A percentile compares a stretch with the other conserved stretches of the same genome.
Conservation (phyloP, 371 early-diverging fungal species). For the Mortierella sp. region DNA sequence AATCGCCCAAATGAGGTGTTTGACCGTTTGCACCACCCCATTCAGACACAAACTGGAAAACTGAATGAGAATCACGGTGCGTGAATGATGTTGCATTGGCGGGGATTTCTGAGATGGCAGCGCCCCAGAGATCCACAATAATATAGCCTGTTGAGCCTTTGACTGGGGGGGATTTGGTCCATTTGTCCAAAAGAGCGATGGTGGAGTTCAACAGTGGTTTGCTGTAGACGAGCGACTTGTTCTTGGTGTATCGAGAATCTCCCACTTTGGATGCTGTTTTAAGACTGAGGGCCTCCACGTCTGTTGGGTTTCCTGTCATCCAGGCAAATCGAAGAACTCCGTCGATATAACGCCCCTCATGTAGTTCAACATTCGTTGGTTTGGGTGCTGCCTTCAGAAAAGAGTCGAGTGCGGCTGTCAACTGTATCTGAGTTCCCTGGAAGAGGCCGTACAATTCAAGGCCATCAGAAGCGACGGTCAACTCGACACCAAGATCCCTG, state of each 20-base stretch:
- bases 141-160: slow-evolving; percentile 35
- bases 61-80: slow-evolving; percentile 37
- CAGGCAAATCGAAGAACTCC: slow-evolving; percentile 31
- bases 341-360: slow-evolving; percentile 36
- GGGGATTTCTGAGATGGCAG: slow-evolving; percentile 17
- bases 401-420: slow-evolving; percentile 14
- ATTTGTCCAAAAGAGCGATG: slow-evolving; percentile 35
- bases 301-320: slow-evolving; percentile 18
- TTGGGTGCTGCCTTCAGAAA: slow-evolving; percentile 14
- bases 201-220: slow-evolving; percentile 19
- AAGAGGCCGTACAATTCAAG: slow-evolving; percentile 32
- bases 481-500: slow-evolving; percentile 19
- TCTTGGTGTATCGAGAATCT: slow-evolving; percentile 42
- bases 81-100: slow-evolving; percentile 25
- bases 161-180: slow-evolving; percentile 10
- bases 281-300: slow-evolving; percentile 21
- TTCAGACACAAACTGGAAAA: slow-evolving; percentile 50
- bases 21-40: slow-evolving; percentile 23
- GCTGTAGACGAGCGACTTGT: slow-evolving; percentile 44
- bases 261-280: slow-evolving; percentile 19
- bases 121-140: slow-evolving; percentile 54
- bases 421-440: slow-evolving; percentile 16
- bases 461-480: slow-evolving; percentile 28
- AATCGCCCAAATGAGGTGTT: slow-evolving; percentile 26
- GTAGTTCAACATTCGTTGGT: slow-evolving; percentile 19